phyloP scores from a whole-genome alignment of 1,284 basidiomycete species.

The Malassezia furfur region DNA sequence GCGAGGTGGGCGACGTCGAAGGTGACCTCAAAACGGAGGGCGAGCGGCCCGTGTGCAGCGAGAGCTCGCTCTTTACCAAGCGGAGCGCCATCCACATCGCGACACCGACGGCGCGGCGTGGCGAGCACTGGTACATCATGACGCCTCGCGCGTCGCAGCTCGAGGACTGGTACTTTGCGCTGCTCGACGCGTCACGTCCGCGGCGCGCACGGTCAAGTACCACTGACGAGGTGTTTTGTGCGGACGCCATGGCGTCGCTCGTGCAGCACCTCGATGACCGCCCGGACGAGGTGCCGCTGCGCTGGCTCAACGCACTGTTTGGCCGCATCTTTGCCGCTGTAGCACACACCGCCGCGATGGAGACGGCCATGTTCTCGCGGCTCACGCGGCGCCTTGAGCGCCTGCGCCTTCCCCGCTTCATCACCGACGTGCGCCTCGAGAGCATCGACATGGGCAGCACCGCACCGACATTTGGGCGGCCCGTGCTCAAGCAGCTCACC shows the following conservation, averaged over 20 bases:
- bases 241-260: slow-evolving; percentile 71
- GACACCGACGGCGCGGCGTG: slow-evolving; percentile 1
- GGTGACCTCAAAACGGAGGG: slow-evolving; percentile 7
- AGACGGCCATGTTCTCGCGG: slow-evolving; percentile 71
- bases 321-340: slow-evolving; percentile 86
- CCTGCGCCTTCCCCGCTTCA: slow-evolving; percentile 75
- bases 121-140: slow-evolving; percentile 44
- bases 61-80: slow-evolving; percentile 41
- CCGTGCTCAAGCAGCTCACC: slow-evolving; percentile 92
- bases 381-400: slow-evolving; percentile 88
- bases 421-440: slow-evolving; percentile 73
- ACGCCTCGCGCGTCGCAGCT: slow-evolving; percentile 44
- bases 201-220: slow-evolving; percentile 21
- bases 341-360: slow-evolving; percentile 71
- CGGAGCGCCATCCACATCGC: slow-evolving; percentile 41
- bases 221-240: slow-evolving; percentile 60
- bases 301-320: slow-evolving; percentile 89
- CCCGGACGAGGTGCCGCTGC: slow-evolving; percentile 86
- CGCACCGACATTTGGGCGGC: slow-evolving; percentile 61
- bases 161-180: slow-evolving; percentile 85
- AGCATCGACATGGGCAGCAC: slow-evolving; percentile 79
- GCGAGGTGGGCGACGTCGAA: slow-evolving; percentile 32
- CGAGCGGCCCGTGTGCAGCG: slow-evolving; percentile 22
- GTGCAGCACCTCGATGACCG: slow-evolving; percentile 77
- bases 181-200: slow-evolving; percentile 58